Evolutionary conservation across 495 filamentous ascomycete genomes (phyloP), one percentile per base, ranked within the genome.

Genomic region (Bryoglossum gracile): DNA sequence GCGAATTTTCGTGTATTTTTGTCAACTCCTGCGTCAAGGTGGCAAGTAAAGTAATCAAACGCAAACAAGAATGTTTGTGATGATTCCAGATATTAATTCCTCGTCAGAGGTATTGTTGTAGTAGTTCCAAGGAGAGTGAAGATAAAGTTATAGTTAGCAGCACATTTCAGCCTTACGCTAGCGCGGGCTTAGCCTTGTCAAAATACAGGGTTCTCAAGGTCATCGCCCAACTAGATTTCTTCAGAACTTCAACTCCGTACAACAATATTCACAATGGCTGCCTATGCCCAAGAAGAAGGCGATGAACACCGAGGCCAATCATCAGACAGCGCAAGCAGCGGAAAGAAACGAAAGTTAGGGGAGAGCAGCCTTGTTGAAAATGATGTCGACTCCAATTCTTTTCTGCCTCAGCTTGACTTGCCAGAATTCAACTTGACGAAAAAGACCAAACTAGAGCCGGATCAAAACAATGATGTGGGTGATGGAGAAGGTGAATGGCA

Each of bases 401-500:
- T 51, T 11, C 22, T 53, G 32, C 60, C 52, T 38, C 46, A 45
- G 26, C 51, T 39, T 36, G 60, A 64, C 10, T 51, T 64, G 4
- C 59, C 59, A 36, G 56, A 56, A 39, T 64, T 64, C 47, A 60
- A 52, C 43, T 48, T 64, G 46, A 61, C 51, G 35, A 55, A 32
- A 46, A 32, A 39, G 6, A 26, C 22, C 26, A 48, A 37, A 39
- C 14, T 36, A 22, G 43, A 51, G 16, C 25, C 50, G 23, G 35
- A 43, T 14, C 36, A 37, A 16, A 58, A 62, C 13, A 66, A 73
- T 16, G 61, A 63, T 22, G 54, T 57, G 19, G 48, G 48, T 9
- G 34, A 54, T 5, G 57, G 22, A 2, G 68, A 62, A 10, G 32
- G 46, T 13, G 60, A 58, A n/a, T 78, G 75, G 75, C 66, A 74